A percentile compares a stretch with the other conserved stretches of the same genome.
These are phyloP conservation scores for Annulohypoxylon maeteangense DNA, from an alignment of 495 filamentous ascomycete species.

Conservation along the genomic window DNA sequence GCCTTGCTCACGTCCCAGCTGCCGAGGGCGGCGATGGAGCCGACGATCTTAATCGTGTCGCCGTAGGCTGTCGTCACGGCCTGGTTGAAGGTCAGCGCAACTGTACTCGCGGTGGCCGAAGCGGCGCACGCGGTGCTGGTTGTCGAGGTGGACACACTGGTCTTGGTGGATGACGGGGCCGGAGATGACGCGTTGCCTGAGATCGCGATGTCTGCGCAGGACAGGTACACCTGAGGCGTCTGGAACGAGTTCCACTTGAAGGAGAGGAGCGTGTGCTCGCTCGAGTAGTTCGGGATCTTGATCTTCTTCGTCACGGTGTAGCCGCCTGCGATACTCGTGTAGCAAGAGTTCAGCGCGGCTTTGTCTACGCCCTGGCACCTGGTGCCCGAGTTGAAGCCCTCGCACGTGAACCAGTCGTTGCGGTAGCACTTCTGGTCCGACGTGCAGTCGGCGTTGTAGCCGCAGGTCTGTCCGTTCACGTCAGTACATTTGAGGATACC, in stretches of 20 bases:
- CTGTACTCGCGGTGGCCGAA: constrained; percentile 8
- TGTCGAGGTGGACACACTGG: constrained; percentile 42
- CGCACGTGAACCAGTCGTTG: constrained; percentile 70
- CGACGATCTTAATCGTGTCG: constrained; percentile 61
- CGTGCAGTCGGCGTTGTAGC: constrained; percentile 63
- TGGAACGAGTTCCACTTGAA: constrained; percentile 69
- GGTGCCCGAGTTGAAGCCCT: constrained; percentile 52
- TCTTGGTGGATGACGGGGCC: constrained; percentile 38
- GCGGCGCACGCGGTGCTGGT: constrained; percentile 19
- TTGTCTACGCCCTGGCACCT: constrained; percentile 65
- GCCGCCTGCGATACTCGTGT: constrained; percentile 63
- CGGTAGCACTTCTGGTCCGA: constrained; percentile 59
- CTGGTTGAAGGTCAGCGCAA: constrained; percentile 62
- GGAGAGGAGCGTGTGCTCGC: constrained; percentile 62
- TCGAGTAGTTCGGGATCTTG: constrained; percentile 58
- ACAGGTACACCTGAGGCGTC: constrained; percentile 66
- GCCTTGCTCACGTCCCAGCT: constrained; percentile 58
- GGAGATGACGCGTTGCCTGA: constrained; percentile 17
- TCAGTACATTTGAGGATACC: constrained; percentile 63
- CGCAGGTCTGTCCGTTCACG: constrained; percentile 63
- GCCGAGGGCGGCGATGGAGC: constrained; percentile 61
- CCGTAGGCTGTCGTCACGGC: constrained; percentile 61
- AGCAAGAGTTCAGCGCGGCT: constrained; percentile 57
- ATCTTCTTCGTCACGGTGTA: constrained; percentile 67
- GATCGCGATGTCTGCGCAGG: constrained; percentile 66